Evolutionary conservation across 805 yeast species (phyloP), one percentile per base, ranked within the genome.

Genomic region (Suhomyces tanzawaensis): DNA sequence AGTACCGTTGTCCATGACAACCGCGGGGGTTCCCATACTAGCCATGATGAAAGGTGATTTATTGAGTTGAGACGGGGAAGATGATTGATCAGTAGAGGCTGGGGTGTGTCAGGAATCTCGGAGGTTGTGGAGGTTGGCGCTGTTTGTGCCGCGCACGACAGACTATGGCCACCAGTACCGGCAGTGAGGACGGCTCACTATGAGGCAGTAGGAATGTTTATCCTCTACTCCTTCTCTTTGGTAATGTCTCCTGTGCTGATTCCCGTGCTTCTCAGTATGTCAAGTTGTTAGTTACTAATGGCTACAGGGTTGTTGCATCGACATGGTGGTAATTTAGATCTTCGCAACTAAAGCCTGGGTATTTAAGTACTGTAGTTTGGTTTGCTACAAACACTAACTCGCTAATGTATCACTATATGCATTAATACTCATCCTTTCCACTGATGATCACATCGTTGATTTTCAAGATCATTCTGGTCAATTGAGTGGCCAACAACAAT

Each of bases 1-100:
- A 52, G 99, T 93, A 76, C 99, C 99, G 62, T 91, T 91, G 74
- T 88, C 96, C 96, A 89, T 89, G 61, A 89, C 95, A 72, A 89
- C 91, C 42, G 96, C 95, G 28, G 96, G 96, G 42, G 86, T 82
- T 48, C 81, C 81, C 65, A 80, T 68, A 58, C 77, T 71, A 29
- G 82, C 74, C 84, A 79, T 79, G 30, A 26, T 47, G 28, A 21
- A n/a, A 5, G 3, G 14, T 16, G 29, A 12, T n/a, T 24, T 7
- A 21, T 24, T 24, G 27, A 24, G 7, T 24, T 9, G n/a, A 7
- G 23, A 21, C 23, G 23, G 23, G 23, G 23, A 9, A 21, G 23
- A 21, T n/a, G n/a, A n/a, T n/a, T n/a, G n/a, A n/a, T n/a, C n/a
- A n/a, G n/a, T n/a, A n/a, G n/a, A 21, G 9, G 23, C 8, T 15